Evolutionary conservation across 768 basidiomycete species (phyloP).

Genomic region (Rickenella mellea): DNA sequence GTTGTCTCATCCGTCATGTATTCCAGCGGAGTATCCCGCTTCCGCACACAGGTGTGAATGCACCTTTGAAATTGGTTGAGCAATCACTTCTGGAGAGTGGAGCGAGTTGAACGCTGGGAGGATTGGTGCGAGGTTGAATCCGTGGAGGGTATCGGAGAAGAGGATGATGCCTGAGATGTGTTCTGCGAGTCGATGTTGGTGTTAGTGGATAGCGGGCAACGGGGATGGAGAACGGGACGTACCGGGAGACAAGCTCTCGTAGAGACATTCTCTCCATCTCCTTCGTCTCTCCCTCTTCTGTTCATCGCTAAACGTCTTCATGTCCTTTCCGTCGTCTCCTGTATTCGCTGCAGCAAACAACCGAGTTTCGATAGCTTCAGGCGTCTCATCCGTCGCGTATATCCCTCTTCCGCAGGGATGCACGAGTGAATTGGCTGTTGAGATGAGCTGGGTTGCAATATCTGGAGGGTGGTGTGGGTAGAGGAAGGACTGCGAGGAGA

Average conservation of each 20-base stretch:
- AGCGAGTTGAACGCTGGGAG: no score
- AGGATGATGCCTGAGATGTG: constrained; percentile 44
- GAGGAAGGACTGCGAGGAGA: no score
- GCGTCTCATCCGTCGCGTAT: constrained; percentile 44
- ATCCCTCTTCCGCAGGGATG: constrained; percentile 40
- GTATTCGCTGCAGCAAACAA: constrained; percentile 27
- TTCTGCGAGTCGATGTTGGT: no score
- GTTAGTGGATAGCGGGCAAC: no score
- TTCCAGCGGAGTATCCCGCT: no score
- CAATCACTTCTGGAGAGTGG: no score
- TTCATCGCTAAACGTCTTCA: constrained; percentile 22
- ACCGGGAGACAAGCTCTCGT: constrained; percentile 33
- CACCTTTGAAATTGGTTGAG: no score
- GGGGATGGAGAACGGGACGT: constrained; percentile 4
- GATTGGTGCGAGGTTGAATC: constrained; percentile 37
- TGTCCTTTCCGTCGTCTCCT: constrained; percentile 17
- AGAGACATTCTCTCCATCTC: constrained; percentile 35
- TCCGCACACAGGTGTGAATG: no score
- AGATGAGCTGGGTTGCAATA: constrained; percentile 33
- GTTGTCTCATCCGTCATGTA: no score
- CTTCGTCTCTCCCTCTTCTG: constrained; percentile 29
- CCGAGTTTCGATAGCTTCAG: constrained; percentile 30
- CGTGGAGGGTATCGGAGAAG: constrained; percentile 37
- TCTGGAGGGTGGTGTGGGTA: constrained; percentile 30
- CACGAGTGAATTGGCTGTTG: constrained; percentile 34